Evolutionary conservation across 129 eudicot species (phyloP).

Genomic region (Smallanthus sonchifolius): DNA sequence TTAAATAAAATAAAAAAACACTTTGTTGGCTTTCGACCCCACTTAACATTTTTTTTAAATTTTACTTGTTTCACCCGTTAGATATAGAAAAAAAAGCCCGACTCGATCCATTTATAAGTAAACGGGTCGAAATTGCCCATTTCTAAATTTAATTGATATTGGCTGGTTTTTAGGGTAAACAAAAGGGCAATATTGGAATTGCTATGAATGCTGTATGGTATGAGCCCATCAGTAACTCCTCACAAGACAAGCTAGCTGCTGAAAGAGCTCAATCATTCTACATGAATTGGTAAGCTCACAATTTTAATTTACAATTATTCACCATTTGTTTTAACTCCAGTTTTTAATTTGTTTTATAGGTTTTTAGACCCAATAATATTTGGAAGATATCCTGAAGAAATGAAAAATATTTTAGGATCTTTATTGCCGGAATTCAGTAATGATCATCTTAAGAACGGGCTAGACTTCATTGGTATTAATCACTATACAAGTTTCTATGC

Average conservation of each 20-base stretch:
- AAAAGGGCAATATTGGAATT: conserved; percentile 59
- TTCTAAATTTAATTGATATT: background rate
- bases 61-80: background rate
- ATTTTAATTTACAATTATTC: background rate
- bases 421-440: conserved; percentile 44
- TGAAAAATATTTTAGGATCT: conserved; percentile 51
- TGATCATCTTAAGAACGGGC: conserved; percentile 22
- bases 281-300: conserved; percentile 47
- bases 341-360: conserved; percentile 37
- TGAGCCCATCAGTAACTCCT: conserved; percentile 64
- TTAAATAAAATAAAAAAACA: background rate
- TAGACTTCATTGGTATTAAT: conserved; percentile 74
- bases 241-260: conserved; percentile 53
- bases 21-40: background rate
- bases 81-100: too few relatives aligned
- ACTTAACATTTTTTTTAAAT: background rate
- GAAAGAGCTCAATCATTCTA: conserved; percentile 72
- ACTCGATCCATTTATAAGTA: too few relatives aligned
- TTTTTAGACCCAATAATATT: conserved; percentile 65
- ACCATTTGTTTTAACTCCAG: background rate
- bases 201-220: conserved; percentile 54
- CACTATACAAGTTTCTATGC: conserved; percentile 65
- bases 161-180: conserved; percentile 34
- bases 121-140: too few relatives aligned
- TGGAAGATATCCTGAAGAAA: conserved; percentile 66